Conservation (phyloP, 1,284 basidiomycete genomes). For the Ceratorhiza oryzae-sativae region DNA sequence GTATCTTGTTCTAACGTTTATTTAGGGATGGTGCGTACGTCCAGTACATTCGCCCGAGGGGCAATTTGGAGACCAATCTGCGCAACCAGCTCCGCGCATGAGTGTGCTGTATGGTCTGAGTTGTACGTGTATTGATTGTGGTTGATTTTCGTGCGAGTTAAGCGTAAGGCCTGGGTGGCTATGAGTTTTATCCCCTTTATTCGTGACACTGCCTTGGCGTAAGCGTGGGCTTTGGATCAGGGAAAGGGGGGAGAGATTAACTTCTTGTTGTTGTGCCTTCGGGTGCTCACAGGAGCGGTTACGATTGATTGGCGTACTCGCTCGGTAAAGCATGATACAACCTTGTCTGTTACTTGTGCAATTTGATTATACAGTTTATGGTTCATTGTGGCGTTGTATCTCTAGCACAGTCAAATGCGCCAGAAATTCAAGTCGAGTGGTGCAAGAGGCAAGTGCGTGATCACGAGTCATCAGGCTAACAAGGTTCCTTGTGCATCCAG, state of each 20-base stretch:
- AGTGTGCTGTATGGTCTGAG: constrained; percentile 44
- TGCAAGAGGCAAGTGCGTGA: not conserved
- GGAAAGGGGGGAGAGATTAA: constrained; percentile 79
- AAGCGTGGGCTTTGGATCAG: constrained; percentile 73
- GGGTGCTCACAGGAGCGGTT: constrained; percentile 34
- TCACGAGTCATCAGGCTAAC: not conserved
- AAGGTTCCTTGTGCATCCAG: constrained; percentile 10
- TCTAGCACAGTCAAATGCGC: no score
- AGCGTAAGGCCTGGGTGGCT: constrained; percentile 24
- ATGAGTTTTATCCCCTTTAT: constrained; percentile 60
- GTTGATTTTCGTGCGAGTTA: constrained; percentile 33
- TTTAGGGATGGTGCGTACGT: constrained; percentile 82
- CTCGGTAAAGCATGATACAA: constrained; percentile 34
- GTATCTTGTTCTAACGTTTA: constrained; percentile 27
- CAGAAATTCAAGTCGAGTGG: no score
- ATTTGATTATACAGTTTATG: not conserved
- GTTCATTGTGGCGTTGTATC: not conserved
- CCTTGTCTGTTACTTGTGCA: constrained; percentile 1
- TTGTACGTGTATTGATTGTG: constrained; percentile 43
- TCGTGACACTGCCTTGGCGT: constrained; percentile 70
- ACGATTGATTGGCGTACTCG: constrained; percentile 9
- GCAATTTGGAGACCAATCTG: constrained; percentile 84
- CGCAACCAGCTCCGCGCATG: constrained; percentile 79
- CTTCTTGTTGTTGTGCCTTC: constrained; percentile 23
- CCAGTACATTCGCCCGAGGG: constrained; percentile 89